Conservation (phyloP, 768 basidiomycete species). For the Clitopilus hobsonii region DNA sequence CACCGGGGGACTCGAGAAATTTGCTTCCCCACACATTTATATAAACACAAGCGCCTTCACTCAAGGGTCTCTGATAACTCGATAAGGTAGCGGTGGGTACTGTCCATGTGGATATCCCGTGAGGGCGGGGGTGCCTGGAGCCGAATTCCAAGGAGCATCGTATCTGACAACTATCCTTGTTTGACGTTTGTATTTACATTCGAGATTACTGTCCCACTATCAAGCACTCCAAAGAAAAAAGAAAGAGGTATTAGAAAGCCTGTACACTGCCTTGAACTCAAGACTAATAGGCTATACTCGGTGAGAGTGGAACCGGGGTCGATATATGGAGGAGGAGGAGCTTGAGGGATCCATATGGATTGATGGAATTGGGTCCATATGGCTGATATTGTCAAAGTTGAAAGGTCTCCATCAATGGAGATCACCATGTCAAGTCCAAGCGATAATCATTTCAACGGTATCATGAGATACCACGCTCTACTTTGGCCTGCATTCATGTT, state of each 20-base stretch:
- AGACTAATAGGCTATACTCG: not conserved
- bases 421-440: not conserved
- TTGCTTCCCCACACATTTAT: not conserved
- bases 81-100: not conserved
- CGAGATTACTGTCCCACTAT: not conserved
- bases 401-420: not conserved
- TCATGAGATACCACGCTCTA: not conserved
- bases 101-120: conserved; percentile 1
- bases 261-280: not conserved
- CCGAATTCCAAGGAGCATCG: not conserved
- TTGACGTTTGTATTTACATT: not conserved
- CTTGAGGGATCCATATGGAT: not conserved
- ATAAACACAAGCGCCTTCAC: not conserved
- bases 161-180: not conserved
- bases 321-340: not conserved
- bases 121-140: not conserved
- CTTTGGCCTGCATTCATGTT: not conserved
- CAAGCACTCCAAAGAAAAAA: no score
- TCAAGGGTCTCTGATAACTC: not conserved
- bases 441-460: not conserved
- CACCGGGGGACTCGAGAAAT: not conserved
- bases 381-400: not conserved
- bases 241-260: no score
- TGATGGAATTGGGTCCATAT: not conserved
- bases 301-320: not conserved